These are phyloP conservation scores for Kluyveromyces aestuarii DNA, from an alignment of 805 yeast species.

Conservation along the genomic window DNA sequence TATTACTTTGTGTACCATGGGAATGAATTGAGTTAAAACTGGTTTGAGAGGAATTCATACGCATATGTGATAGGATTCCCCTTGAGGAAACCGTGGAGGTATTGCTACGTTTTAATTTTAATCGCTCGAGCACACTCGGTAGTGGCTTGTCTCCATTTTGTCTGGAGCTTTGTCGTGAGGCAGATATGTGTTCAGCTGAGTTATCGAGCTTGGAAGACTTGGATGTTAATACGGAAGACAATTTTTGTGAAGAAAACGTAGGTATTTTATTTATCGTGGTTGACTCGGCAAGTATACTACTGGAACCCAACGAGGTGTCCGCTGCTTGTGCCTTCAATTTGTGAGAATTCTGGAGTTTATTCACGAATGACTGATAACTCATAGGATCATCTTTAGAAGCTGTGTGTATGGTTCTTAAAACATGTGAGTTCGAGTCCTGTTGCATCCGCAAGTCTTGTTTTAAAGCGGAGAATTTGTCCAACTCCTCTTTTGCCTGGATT, in stretches of 20 bases:
- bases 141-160: slow-evolving; percentile 6
- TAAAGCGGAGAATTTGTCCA: slow-evolving; percentile 17
- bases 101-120: slow-evolving; percentile 17
- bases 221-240: background rate
- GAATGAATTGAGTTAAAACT: background rate
- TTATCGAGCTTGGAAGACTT: background rate
- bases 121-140: slow-evolving; percentile 19
- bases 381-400: background rate
- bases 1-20: background rate
- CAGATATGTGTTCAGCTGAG: background rate
- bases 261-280: background rate
- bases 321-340: background rate
- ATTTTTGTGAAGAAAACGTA: background rate
- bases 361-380: slow-evolving; percentile 12
- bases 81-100: slow-evolving; percentile 9
- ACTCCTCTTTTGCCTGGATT: slow-evolving; percentile 19
- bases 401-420: background rate
- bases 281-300: background rate
- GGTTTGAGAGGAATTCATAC: slow-evolving; percentile 8
- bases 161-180: background rate
- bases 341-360: slow-evolving; percentile 11
- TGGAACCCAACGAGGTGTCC: background rate
- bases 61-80: slow-evolving; percentile 15
- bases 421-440: background rate
- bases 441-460: slow-evolving; percentile 4